Evolutionary conservation across 2,329 filamentous ascomycete genomes (phyloP).

Genomic region (Rutstroemia sp.): DNA sequence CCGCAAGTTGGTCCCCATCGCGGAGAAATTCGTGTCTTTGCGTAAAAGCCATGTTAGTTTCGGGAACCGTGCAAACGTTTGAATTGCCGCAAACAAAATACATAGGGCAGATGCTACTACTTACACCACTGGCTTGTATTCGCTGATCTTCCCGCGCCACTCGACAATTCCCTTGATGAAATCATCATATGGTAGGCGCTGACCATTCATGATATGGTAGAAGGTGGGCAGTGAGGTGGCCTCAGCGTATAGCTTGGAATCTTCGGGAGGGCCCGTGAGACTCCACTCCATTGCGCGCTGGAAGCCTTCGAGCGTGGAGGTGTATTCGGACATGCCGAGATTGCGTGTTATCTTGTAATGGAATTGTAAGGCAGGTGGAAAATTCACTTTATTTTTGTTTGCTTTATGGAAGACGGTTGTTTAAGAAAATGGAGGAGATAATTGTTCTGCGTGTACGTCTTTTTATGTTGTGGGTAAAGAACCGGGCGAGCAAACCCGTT

Average conservation of each 20-base stretch:
- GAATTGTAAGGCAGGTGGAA: neutral
- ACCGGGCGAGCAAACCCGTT: too few relatives aligned
- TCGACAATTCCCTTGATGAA: neutral
- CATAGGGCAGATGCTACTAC: neutral
- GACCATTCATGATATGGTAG: neutral
- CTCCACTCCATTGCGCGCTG: neutral
- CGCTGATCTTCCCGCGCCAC: neutral
- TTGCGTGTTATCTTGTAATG: too few relatives aligned
- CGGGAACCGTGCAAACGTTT: neutral
- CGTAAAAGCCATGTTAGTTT: neutral
- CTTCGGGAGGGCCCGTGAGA: neutral
- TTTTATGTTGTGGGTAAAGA: too few relatives aligned
- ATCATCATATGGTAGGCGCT: neutral
- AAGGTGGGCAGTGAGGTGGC: neutral
- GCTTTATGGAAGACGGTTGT: neutral
- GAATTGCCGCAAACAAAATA: neutral
- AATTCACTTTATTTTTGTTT: neutral
- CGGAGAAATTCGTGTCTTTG: slow-evolving; percentile 2
- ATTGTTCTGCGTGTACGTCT: too few relatives aligned
- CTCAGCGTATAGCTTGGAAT: neutral
- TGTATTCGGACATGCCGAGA: neutral
- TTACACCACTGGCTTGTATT: slow-evolving; percentile 1
- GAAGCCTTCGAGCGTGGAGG: neutral
- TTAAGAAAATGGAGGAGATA: too few relatives aligned
- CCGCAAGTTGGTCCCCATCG: neutral